These are phyloP conservation scores for Phialemonium atrogriseum DNA, from an alignment of 2,329 filamentous ascomycete species.

Conservation along the genomic window DNA sequence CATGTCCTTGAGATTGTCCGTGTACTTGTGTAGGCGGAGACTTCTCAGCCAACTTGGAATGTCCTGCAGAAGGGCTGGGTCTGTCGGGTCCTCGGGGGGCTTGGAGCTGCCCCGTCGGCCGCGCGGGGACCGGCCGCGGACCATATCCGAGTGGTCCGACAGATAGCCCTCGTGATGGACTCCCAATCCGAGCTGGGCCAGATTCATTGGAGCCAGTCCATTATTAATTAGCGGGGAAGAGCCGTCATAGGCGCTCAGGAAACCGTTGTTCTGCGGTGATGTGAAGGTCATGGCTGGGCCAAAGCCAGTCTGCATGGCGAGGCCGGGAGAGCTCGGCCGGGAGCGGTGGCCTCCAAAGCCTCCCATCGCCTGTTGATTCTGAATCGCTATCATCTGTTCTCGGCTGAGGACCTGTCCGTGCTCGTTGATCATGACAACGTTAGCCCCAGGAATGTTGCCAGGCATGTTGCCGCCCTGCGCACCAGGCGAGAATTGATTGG, in stretches of 20 bases:
- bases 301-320: constrained; percentile 66
- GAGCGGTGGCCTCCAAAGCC: constrained; percentile 65
- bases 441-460: constrained; percentile 52
- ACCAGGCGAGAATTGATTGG: constrained; percentile 58
- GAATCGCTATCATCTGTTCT: constrained; percentile 76
- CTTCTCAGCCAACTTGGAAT: constrained; percentile 95
- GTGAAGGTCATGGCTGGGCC: constrained; percentile 64
- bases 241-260: constrained; percentile 79
- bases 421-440: constrained; percentile 91
- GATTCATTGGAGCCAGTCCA: constrained; percentile 60
- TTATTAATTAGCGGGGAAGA: constrained; percentile 61
- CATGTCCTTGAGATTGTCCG: constrained; percentile 94
- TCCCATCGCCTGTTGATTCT: constrained; percentile 44
- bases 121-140: constrained; percentile 82
- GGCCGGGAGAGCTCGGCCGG: constrained; percentile 80
- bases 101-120: constrained; percentile 92
- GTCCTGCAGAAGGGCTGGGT: constrained; percentile 81
- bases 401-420: constrained; percentile 79
- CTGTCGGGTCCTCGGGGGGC: constrained; percentile 94
- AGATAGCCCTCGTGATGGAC: constrained; percentile 77
- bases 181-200: constrained; percentile 63
- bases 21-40: constrained; percentile 95
- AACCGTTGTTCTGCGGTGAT: constrained; percentile 90
- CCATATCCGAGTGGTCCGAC: constrained; percentile 88
- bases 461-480: constrained; percentile 33